Percentiles rank a stretch among this genome's conserved stretches.
phyloP scores from a whole-genome alignment of 2,329 filamentous ascomycete genomes.

The Pyrenochaeta sp. region DNA sequence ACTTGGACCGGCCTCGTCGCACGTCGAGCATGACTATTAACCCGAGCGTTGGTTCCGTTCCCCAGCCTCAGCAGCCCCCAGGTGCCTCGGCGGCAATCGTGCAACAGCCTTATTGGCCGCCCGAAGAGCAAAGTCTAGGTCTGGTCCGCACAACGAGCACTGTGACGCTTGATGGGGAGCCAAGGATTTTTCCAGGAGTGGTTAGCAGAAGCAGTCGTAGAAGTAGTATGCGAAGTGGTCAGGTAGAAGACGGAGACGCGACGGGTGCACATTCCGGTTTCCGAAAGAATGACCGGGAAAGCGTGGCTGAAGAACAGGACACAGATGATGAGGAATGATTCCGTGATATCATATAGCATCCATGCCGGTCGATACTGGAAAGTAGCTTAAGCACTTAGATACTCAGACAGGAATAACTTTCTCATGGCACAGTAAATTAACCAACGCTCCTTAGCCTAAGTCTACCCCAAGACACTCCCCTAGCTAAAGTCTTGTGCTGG shows the following conservation, averaged over 20 bases:
- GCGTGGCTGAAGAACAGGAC: constrained; percentile 15
- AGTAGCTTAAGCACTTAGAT: too few relatives aligned
- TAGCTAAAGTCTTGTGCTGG: too few relatives aligned
- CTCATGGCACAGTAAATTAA: too few relatives aligned
- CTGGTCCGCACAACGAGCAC: constrained; percentile 34
- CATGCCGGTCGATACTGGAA: background rate
- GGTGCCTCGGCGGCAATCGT: constrained; percentile 7
- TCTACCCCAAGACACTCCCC: too few relatives aligned
- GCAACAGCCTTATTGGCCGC: constrained; percentile 8
- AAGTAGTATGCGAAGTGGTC: constrained; percentile 36
- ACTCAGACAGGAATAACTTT: too few relatives aligned
- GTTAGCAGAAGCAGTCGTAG: constrained; percentile 57
- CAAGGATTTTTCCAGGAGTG: constrained; percentile 75
- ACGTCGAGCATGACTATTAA: constrained; percentile 39
- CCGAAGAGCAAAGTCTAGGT: constrained; percentile 23
- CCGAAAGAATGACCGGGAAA: constrained; percentile 7
- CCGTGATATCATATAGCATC: too few relatives aligned
- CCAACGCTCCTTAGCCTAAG: too few relatives aligned
- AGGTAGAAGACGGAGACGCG: constrained; percentile 26
- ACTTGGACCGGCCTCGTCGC: constrained; percentile 34
- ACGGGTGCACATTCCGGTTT: constrained; percentile 12
- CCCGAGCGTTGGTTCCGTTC: constrained; percentile 24
- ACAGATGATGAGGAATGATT: constrained; percentile 19
- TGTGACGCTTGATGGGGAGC: constrained; percentile 61
- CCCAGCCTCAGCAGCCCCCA: constrained; percentile 32